Evolutionary conservation across 2,329 filamentous ascomycete species (phyloP).

Genomic region (Cladophialophora psammophila): DNA sequence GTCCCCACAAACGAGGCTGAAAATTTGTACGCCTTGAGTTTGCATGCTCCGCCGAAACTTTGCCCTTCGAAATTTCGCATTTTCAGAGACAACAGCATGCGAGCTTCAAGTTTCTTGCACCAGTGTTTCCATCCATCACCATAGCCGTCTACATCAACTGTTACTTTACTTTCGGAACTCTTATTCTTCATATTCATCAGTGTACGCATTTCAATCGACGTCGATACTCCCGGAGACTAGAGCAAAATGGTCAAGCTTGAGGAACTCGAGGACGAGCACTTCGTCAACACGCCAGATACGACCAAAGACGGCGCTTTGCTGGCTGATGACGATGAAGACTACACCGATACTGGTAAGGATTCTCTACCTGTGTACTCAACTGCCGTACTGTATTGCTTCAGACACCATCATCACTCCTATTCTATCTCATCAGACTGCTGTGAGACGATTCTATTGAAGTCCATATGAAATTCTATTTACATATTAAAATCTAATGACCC

Average conservation of each 20-base stretch:
- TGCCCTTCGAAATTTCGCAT: conserved; percentile 10
- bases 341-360: conserved; percentile 84
- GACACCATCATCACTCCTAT: not conserved
- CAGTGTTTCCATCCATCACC: conserved; percentile 8
- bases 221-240: not conserved
- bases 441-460: not conserved
- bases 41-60: not conserved
- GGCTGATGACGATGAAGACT: conserved; percentile 73
- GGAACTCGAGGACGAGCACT: conserved; percentile 96
- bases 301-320: conserved; percentile 63
- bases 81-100: conserved; percentile 18
- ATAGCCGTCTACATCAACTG: not conserved
- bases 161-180: not conserved
- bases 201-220: not conserved
- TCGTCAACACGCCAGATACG: conserved; percentile 74
- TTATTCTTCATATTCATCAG: not conserved
- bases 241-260: conserved; percentile 89
- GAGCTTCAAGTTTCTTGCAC: conserved; percentile 13
- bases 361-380: conserved; percentile 16
- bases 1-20: not conserved
- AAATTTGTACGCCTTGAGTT: not conserved
- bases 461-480: not conserved
- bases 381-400: conserved; percentile 16
- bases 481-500: conserved; percentile 17
- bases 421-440: not conserved